phyloP scores from a whole-genome alignment of 2,329 filamentous ascomycete species.

The Gliomastix tumulicola region DNA sequence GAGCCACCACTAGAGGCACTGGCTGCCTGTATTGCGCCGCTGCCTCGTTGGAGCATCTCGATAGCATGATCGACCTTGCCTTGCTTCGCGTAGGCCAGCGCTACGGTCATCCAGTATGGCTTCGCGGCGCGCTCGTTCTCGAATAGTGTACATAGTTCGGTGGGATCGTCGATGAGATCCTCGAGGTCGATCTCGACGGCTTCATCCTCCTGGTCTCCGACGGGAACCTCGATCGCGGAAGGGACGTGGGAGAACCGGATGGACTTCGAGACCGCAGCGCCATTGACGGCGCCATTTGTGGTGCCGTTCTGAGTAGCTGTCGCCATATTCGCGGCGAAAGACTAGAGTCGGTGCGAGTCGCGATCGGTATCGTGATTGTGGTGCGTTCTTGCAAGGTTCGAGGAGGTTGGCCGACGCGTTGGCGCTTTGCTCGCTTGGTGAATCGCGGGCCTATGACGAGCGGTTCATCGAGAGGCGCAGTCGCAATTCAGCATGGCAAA shows the following conservation, averaged over 20 bases:
- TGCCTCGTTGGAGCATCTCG: slow-evolving; percentile 66
- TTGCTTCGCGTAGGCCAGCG: slow-evolving; percentile 93
- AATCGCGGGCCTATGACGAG: no score
- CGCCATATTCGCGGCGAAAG: slow-evolving; percentile 9
- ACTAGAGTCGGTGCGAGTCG: not conserved
- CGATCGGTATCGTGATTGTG: no score
- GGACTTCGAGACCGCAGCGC: slow-evolving; percentile 30
- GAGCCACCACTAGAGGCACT: slow-evolving; percentile 33
- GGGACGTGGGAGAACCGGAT: slow-evolving; percentile 60
- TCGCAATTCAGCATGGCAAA: no score
- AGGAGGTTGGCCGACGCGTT: no score
- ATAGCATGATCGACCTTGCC: slow-evolving; percentile 82
- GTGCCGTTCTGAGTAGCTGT: slow-evolving; percentile 33
- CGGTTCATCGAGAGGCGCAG: no score
- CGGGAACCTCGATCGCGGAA: slow-evolving; percentile 58
- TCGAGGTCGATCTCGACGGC: slow-evolving; percentile 89
- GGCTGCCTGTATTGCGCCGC: slow-evolving; percentile 63
- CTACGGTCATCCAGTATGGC: slow-evolving; percentile 96
- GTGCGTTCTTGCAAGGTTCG: not conserved
- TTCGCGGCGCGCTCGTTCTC: slow-evolving; percentile 91
- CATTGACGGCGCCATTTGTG: slow-evolving; percentile 30
- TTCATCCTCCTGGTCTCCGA: slow-evolving; percentile 59
- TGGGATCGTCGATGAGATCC: slow-evolving; percentile 86
- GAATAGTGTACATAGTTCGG: slow-evolving; percentile 87
- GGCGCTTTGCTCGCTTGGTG: no score